Percentiles rank a stretch among this genome's conserved stretches.
These are phyloP conservation scores for Darksidea phi DNA, from an alignment of 495 filamentous ascomycete genomes.

Conservation along the genomic window DNA sequence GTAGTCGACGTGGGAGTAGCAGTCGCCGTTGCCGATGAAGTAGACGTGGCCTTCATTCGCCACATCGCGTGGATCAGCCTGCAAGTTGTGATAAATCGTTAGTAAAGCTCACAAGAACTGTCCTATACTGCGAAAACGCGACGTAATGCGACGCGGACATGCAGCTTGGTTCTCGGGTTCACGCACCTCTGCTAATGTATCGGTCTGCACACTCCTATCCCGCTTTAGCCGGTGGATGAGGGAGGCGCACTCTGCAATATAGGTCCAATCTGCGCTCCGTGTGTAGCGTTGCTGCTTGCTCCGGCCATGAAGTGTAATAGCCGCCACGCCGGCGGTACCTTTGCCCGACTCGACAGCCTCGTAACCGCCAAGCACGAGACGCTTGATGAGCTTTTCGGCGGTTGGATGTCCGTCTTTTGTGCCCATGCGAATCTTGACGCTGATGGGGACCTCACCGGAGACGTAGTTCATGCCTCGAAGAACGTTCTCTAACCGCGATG, in stretches of 20 bases:
- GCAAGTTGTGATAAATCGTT: too few relatives aligned
- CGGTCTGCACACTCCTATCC: slow-evolving; percentile 59
- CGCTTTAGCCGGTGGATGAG: slow-evolving; percentile 75
- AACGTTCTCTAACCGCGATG: slow-evolving; percentile 83
- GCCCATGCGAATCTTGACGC: slow-evolving; percentile 91
- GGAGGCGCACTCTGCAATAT: slow-evolving; percentile 85
- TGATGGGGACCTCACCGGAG: slow-evolving; percentile 82
- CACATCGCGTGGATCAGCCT: slow-evolving; percentile 64
- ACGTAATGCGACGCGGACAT: too few relatives aligned
- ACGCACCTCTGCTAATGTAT: slow-evolving; percentile 76
- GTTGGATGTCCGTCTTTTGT: slow-evolving; percentile 76
- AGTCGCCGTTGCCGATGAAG: slow-evolving; percentile 95
- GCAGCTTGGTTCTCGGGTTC: too few relatives aligned
- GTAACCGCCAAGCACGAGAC: slow-evolving; percentile 73
- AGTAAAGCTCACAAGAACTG: too few relatives aligned
- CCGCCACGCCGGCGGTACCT: slow-evolving; percentile 77
- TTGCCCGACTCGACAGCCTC: slow-evolving; percentile 61
- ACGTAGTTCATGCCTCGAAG: slow-evolving; percentile 92
- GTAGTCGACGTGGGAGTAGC: slow-evolving; percentile 90
- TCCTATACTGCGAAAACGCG: too few relatives aligned
- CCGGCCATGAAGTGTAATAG: slow-evolving; percentile 89
- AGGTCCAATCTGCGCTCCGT: slow-evolving; percentile 81
- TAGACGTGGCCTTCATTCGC: slow-evolving; percentile 65
- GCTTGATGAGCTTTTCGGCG: slow-evolving; percentile 74
- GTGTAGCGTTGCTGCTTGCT: slow-evolving; percentile 95